These are phyloP conservation scores for Tylopilus felleus DNA, from an alignment of 768 basidiomycete species.

Conservation along the genomic window DNA sequence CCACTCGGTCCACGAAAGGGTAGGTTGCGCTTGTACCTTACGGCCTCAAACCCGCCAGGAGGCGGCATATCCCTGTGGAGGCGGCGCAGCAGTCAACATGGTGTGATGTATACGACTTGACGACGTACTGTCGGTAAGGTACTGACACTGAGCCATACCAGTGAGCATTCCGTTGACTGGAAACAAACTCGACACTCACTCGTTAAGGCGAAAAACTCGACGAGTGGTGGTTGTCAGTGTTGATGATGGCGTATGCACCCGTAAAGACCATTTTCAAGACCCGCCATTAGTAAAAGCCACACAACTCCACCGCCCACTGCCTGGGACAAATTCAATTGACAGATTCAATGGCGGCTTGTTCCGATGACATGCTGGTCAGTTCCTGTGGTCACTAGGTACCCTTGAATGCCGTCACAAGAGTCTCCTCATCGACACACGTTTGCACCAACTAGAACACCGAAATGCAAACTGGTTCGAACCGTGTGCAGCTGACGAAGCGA, in stretches of 20 bases:
- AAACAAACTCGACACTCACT: constrained; percentile 20
- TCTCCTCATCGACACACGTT: neutral
- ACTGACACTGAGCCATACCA: constrained; percentile 20
- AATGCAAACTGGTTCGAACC: constrained; percentile 13
- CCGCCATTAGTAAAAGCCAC: constrained; percentile 32
- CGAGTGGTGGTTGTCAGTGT: constrained; percentile 1
- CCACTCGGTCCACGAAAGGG: constrained; percentile 87
- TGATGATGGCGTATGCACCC: neutral
- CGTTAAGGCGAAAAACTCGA: constrained; percentile 2
- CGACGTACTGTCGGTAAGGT: constrained; percentile 28
- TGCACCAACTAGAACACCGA: neutral
- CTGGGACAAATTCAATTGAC: constrained; percentile 1
- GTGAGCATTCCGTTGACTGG: neutral
- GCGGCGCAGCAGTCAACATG: constrained; percentile 7
- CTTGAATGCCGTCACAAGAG: constrained; percentile 21
- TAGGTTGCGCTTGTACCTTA: constrained; percentile 95
- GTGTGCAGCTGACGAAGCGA: constrained; percentile 10
- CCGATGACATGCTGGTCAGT: constrained; percentile 9
- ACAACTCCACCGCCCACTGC: constrained; percentile 3
- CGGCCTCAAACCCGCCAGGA: constrained; percentile 82
- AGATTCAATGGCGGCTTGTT: neutral
- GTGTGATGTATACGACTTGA: constrained; percentile 8
- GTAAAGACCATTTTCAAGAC: constrained; percentile 4
- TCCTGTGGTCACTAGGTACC: constrained; percentile 19
- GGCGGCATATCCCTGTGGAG: constrained; percentile 89